Percentiles rank a stretch among this genome's conserved stretches.
Evolutionary conservation across 2,329 filamentous ascomycete genomes (phyloP).

Genomic region (Diplocarpon mali): DNA sequence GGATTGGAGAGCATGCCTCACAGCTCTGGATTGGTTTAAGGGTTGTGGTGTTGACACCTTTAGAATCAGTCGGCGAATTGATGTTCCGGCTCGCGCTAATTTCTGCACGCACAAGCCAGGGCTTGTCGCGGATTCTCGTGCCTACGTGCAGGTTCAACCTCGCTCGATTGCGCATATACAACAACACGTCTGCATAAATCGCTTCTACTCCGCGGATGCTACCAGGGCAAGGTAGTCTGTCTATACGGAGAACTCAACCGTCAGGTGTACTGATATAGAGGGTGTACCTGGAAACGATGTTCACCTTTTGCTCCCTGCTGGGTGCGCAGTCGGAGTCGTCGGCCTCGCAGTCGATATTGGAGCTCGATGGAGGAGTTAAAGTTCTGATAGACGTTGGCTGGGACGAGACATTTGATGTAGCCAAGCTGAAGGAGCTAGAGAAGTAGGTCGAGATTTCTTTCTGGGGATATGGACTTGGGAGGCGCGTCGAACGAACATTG

Average conservation of each 20-base stretch:
- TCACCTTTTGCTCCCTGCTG: slow-evolving; percentile 86
- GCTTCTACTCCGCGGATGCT: not conserved
- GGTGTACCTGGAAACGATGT: slow-evolving; percentile 49
- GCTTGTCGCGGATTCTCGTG: not conserved
- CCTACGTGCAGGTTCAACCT: not conserved
- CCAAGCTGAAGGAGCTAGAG: slow-evolving; percentile 77
- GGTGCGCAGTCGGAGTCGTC: slow-evolving; percentile 80
- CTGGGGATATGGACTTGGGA: slow-evolving; percentile 4
- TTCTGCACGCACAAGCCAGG: not conserved
- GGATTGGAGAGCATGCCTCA: no score
- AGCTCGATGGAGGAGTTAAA: slow-evolving; percentile 94
- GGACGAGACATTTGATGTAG: slow-evolving; percentile 82
- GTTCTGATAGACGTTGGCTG: slow-evolving; percentile 90
- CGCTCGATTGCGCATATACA: not conserved
- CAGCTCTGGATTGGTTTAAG: no score
- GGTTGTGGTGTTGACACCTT: no score
- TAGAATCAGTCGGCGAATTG: not conserved
- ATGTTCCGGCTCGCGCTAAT: slow-evolving; percentile 9
- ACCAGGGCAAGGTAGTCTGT: slow-evolving; percentile 7
- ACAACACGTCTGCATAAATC: not conserved
- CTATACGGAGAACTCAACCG: not conserved
- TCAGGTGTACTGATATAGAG: slow-evolving; percentile 9
- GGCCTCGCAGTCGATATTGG: slow-evolving; percentile 88
- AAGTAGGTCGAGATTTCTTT: slow-evolving; percentile 45
- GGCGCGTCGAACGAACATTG: slow-evolving; percentile 2